Conservation (phyloP, 129 eudicot genomes). For the Sambucus nigra region DNA sequence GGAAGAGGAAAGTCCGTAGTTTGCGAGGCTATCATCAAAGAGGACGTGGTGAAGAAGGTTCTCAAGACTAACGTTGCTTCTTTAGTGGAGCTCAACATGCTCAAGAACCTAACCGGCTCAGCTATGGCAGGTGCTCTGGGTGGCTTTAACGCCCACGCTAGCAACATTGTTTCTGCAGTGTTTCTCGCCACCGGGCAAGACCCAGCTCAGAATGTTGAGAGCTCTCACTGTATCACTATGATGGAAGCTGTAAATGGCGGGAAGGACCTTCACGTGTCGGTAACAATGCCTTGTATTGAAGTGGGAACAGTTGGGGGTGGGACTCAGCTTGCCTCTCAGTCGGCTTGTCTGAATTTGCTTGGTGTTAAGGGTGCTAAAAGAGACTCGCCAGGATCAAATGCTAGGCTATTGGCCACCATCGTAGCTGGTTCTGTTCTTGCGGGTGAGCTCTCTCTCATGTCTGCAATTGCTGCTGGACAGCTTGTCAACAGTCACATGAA, state of each 20-base stretch:
- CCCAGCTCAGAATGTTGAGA: conserved; percentile 58
- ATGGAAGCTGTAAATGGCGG: conserved; percentile 64
- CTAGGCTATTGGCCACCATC: conserved; percentile 41
- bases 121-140: conserved; percentile 74
- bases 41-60: conserved; percentile 48
- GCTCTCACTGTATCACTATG: conserved; percentile 70
- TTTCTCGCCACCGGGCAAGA: conserved; percentile 61
- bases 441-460: conserved; percentile 49
- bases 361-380: conserved; percentile 54
- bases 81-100: conserved; percentile 65
- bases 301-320: conserved; percentile 62
- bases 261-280: conserved; percentile 54
- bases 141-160: conserved; percentile 66
- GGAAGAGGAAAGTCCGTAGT: conserved; percentile 53
- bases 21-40: conserved; percentile 49
- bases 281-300: conserved; percentile 55
- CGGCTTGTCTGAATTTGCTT: conserved; percentile 49
- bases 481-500: conserved; percentile 66
- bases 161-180: conserved; percentile 55
- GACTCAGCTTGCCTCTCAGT: conserved; percentile 49
- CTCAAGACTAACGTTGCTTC: conserved; percentile 44
- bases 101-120: conserved; percentile 57
- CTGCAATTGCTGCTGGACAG: conserved; percentile 51
- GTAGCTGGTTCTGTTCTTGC: conserved; percentile 54
- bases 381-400: conserved; percentile 37